phyloP scores from a whole-genome alignment of 2,329 filamentous ascomycete genomes.

The Trichophyton schoenleinii region DNA sequence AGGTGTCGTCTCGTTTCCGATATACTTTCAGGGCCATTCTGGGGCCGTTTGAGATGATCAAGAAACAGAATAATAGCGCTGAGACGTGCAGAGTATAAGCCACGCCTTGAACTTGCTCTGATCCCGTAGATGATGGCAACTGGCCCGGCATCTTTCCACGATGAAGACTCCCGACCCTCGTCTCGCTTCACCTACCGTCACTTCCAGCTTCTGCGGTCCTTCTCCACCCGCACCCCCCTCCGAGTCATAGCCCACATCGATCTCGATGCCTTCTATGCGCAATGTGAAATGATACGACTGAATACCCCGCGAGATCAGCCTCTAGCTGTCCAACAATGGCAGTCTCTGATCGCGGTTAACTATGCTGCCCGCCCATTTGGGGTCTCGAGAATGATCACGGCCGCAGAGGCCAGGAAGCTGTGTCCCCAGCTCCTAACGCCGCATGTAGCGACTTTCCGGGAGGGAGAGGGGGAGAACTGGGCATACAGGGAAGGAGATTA shows the following conservation, averaged over 20 bases:
- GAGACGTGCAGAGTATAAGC: not conserved
- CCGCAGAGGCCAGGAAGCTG: slow-evolving; percentile 69
- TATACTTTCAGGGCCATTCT: not conserved
- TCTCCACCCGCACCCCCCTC: slow-evolving; percentile 60
- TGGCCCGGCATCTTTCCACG: not conserved
- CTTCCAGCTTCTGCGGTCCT: slow-evolving; percentile 60
- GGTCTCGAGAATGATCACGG: slow-evolving; percentile 64
- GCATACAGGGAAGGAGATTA: slow-evolving; percentile 68
- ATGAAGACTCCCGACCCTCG: not conserved
- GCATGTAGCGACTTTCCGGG: slow-evolving; percentile 90
- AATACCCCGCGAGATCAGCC: slow-evolving; percentile 62
- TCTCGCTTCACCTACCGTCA: slow-evolving; percentile 81
- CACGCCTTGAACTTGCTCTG: not conserved
- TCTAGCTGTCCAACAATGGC: slow-evolving; percentile 90
- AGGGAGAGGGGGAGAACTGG: slow-evolving; percentile 76
- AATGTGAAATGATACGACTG: slow-evolving; percentile 87
- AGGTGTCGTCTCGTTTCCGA: not conserved
- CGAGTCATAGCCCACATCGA: slow-evolving; percentile 86
- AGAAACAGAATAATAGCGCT: not conserved
- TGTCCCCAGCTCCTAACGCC: slow-evolving; percentile 77
- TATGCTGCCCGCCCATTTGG: slow-evolving; percentile 77
- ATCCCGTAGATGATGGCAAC: not conserved
- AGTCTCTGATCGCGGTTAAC: slow-evolving; percentile 90
- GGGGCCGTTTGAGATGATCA: not conserved
- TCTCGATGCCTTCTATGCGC: slow-evolving; percentile 93